Evolutionary conservation across 2,329 filamentous ascomycete genomes (phyloP), one percentile per base, ranked within the genome.

Genomic region (Aspergillus novoparasiticus): DNA sequence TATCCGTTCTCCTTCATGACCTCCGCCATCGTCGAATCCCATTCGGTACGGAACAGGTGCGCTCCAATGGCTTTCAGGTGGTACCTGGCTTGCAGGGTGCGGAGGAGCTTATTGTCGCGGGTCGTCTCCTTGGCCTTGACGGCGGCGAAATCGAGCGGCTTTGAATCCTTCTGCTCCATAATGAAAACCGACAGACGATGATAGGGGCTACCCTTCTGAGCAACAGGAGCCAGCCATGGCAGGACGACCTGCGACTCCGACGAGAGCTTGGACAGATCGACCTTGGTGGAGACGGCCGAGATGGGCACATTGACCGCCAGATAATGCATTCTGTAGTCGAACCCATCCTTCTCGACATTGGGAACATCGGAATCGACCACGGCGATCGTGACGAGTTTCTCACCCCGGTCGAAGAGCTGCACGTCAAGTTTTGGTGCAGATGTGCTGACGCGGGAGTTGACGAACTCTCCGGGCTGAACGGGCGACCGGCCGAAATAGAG

Each of bases 351-450:
- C 64, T 90, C 89, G 6, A 90, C 78, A 68, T 94, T 87, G 59
- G 95, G 95, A 0, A 98, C 93, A 80, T 99, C 95, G 1, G 93
- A 85, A 80, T 99, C 94, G 66, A 98, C 84, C 57, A 98, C 90
- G 1, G 89, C 91, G 45, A 99, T 85, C 11, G 91, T 93, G 69
- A 97, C 88, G 34, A 97, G 85, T 71, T 93, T 90, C 77, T 92
- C 85, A 66, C 93, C 93, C 59, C 86, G 84, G 74, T 94, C 88
- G 75, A 97, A 99, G 41, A 91, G 86, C 78, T 97, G 94, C 21
- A 98, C 89, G 62, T 88, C 89, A 66, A 99, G 84, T 30, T 88
- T 89, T 1, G 93, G 91, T 1, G 90, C 82, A 23, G 84, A 82
- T 76, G 94, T 91, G 78, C 90, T 94, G 66, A 91, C 82, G 63